Base-by-base conservation (phyloP, 148 eudicot genomes). In the Pouteria glomerata region DNA sequence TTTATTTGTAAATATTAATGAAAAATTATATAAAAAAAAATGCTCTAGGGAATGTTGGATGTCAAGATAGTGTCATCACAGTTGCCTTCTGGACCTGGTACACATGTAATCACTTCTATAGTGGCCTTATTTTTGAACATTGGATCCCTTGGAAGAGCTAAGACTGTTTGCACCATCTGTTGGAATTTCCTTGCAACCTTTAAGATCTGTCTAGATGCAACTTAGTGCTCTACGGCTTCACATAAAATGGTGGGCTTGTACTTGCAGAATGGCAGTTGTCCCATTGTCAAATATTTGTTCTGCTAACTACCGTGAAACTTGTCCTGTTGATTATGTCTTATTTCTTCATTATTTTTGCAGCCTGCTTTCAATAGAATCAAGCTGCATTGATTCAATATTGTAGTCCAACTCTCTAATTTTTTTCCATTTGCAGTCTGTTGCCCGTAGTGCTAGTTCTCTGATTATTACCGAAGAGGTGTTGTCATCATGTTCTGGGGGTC, bases 401-500 rank as follows among this genome's bases (percentile, higher is more conserved):
- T 10, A 23, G 2, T 35, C 33, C 63, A 15, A 44, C n/a, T 58
- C 69, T 24, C 47, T 30, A 60, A 37, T 33, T 73, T 15, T 59
- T 52, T 8, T 15, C 37, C 68, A 8, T 31, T 44, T 77, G 57
- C 83, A 96, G 99, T 82, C 89, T 78, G 69, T 96, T 68, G 83
- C 89, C 64, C 97, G 97, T 41, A 75, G 81, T 68, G 75, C 78
- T 79, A 90, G 92, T 69, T 76, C 88, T 61, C 83, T 88, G 79
- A 87, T 96, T 81, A 72, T 92, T 31, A 79, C 73, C 74, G 96
- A 90, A 84, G 99, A 90, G 75, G 82, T 90, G 55, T 79, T 96
- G 79, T 82, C 88, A 73, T 90, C 96, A 27, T 88, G 94, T 79
- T 77, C 94, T 74, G 86, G 89, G 64, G 97, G 96, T 76, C 91